Evolutionary conservation across 306 rosid species (phyloP), one percentile per base, ranked within the genome.

Genomic region (Mimosa bimucronata): DNA sequence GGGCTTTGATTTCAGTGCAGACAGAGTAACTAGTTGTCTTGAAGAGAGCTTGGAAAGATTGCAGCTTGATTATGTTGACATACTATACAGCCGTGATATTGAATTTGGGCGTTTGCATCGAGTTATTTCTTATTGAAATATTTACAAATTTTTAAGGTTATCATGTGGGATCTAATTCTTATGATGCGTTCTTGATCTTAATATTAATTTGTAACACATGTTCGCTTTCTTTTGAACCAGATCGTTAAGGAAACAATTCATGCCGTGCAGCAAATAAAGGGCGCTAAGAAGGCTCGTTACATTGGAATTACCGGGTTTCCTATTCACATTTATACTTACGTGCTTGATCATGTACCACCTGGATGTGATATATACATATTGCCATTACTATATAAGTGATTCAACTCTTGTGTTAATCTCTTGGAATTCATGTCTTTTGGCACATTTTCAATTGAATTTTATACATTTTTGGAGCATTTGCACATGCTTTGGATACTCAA

Each of bases 221-320:
- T 42, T 75, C 75, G 50, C 62, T 74, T 77, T 55, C 53, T 80
- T 58, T 48, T 30, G 16, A 30, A 70, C 79, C 84, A 92, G 98
- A 78, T 92, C 83, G 92, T 92, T 75, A 88, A 82, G 15, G 98
- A 92, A 84, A 95, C 98, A 28, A 85, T 95, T 80, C 98, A 98
- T 5, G 97, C 98, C 34, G 88, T 95, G 38, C 86, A 84, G 79
- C 91, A 87, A 69, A 82, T 95, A 62, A 95, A 91, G 87, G 92
- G 90, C 74, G 80, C 96, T 19, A 97, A 97, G 84, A 95, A 95
- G 85, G 71, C 83, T 75, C 95, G 88, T 70, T 95, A 86, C 84
- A 89, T 95, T 77, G 98, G 98, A 34, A 91, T 95, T 19, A 91
- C 98, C 0, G 98, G 95, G 57, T 97, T 95, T 87, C 98, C 97